A percentile compares a stretch with the other conserved stretches of the same genome.
phyloP scores from a whole-genome alignment of 2,329 filamentous ascomycete genomes.

The Septoria linicola region DNA sequence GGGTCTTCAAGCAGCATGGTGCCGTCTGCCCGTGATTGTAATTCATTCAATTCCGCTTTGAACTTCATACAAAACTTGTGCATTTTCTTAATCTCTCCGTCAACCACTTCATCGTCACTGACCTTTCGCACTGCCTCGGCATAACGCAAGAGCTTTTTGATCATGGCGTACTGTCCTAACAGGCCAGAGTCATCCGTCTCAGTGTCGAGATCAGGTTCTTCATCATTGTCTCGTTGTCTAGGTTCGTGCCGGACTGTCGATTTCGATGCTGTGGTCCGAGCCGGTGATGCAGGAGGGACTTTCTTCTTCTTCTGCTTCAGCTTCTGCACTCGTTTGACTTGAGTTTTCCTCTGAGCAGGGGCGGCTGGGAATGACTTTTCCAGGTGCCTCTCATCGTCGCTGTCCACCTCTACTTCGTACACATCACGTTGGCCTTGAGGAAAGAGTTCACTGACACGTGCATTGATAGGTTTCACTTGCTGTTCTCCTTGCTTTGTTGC shows the following conservation, averaged over 20 bases:
- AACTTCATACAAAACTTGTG: neutral
- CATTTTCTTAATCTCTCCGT: slow-evolving; percentile 2
- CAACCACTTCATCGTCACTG: neutral
- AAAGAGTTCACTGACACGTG: neutral
- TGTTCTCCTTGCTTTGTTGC: too few relatives aligned
- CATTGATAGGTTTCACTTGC: too few relatives aligned
- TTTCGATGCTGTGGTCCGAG: too few relatives aligned
- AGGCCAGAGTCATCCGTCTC: neutral
- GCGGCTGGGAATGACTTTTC: too few relatives aligned
- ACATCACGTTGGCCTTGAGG: too few relatives aligned
- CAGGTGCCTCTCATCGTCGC: neutral
- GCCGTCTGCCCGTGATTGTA: slow-evolving; percentile 4
- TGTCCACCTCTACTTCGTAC: too few relatives aligned
- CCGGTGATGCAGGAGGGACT: too few relatives aligned
- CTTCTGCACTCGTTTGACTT: too few relatives aligned
- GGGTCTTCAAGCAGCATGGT: slow-evolving; percentile 11
- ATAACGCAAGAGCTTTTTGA: neutral
- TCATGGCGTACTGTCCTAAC: neutral
- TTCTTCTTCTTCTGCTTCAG: too few relatives aligned
- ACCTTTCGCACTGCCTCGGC: neutral
- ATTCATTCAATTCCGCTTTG: neutral
- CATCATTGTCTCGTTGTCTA: too few relatives aligned
- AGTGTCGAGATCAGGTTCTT: neutral
- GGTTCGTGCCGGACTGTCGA: too few relatives aligned
- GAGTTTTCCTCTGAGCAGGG: too few relatives aligned